A percentile compares a stretch with the other conserved stretches of the same genome.
These are phyloP conservation scores for Aspergillus sp. DNA, from an alignment of 2,329 filamentous ascomycete species.

Conservation along the genomic window DNA sequence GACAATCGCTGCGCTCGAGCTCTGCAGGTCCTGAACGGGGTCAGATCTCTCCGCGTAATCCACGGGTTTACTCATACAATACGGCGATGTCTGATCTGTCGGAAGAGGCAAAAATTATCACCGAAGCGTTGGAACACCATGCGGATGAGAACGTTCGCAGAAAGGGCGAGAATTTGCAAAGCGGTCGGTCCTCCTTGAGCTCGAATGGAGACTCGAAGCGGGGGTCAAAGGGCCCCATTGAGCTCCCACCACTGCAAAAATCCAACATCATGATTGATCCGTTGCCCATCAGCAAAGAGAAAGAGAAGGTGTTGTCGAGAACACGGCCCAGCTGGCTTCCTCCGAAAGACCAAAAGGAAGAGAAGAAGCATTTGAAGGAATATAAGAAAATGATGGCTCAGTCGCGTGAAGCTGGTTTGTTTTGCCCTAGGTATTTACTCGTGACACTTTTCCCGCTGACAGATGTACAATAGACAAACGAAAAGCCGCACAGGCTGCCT, in stretches of 20 bases:
- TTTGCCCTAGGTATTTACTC: neutral
- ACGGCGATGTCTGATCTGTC: conserved; percentile 54
- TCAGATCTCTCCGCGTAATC: conserved; percentile 36
- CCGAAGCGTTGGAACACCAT: conserved; percentile 55
- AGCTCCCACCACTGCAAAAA: conserved; percentile 58
- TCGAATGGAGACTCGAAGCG: conserved; percentile 36
- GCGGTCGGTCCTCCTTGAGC: conserved; percentile 32
- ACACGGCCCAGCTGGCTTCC: conserved; percentile 66
- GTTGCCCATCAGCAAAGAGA: conserved; percentile 62
- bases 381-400: conserved; percentile 64
- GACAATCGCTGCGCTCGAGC: conserved; percentile 27
- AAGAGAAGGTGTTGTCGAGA: conserved; percentile 59
- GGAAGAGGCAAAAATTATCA: conserved; percentile 56
- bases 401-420: conserved; percentile 53
- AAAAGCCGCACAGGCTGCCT: conserved; percentile 44
- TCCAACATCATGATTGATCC: conserved; percentile 63
- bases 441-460: neutral
- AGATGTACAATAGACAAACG: conserved; percentile 42
- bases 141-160: conserved; percentile 45
- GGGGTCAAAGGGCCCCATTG: conserved; percentile 34
- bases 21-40: conserved; percentile 39
- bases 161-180: conserved; percentile 44
- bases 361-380: conserved; percentile 76
- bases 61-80: conserved; percentile 56
- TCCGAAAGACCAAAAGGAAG: conserved; percentile 76